Base-by-base conservation (phyloP, 768 basidiomycete genomes). In the Boletus fagicola region DNA sequence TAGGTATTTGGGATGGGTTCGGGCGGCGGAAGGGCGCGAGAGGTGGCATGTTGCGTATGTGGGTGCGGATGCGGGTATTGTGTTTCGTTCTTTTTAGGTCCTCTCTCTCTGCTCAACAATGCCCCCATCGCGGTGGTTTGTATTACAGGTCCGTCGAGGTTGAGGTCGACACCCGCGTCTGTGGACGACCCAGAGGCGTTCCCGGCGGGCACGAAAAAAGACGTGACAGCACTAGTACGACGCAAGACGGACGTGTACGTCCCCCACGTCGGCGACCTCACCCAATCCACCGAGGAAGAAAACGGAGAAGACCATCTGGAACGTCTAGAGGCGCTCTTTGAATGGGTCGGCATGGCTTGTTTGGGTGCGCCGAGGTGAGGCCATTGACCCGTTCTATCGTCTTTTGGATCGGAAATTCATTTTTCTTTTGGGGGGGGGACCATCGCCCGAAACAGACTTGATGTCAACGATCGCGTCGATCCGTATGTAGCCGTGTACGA, bases 311-410 rank as follows among this genome's bases (percentile, higher is more conserved):
- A 84, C 54, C 83, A 83, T 78, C 68, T 78, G 8, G 72, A 74
- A 11, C 73, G 75, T 9, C 70, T 81, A 43, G 66, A 71, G 9
- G 70, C 65, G 4, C 70, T 88, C 16, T 85, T 87, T 51, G 89
- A 90, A 66, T 91, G 89, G 89, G 76, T 83, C 9, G 89, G 88
- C 8, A 80, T 90, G 82, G 85, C 83, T 4, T 77, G 76, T 55
- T 65, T 90, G 5, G 86, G 83, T 15, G 76, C 89, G 2, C 85
- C 87, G 65, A 77, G 89, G 89, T 86, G 58, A 7, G 57, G 35
- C 16, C 26, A 4, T 24, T 5, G 3, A 5, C 2, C 11, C 2
- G 31, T 31, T 12, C 8, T 6, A 35, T 11, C 24, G 4, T 42
- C 40, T 22, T 20, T 20, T 20, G 18, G 35, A 36, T n/a, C n/a